phyloP scores from a whole-genome alignment of 2,329 filamentous ascomycete species.

The Aspergillus novoparasiticus region DNA sequence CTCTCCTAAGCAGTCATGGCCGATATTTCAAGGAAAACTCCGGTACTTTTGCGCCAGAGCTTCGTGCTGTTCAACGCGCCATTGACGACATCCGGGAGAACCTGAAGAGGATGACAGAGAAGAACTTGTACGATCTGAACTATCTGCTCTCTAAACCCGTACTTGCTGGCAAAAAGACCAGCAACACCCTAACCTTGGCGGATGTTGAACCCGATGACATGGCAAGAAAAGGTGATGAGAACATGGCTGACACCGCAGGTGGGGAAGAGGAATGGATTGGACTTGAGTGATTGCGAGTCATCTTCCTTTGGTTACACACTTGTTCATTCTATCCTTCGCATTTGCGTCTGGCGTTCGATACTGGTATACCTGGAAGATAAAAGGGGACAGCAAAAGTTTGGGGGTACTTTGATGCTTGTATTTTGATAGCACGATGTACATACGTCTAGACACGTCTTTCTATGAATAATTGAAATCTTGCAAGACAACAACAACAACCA shows the following conservation, averaged over 20 bases:
- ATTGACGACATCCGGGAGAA: constrained; percentile 80
- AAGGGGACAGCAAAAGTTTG: constrained; percentile 24
- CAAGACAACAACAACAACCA: neutral
- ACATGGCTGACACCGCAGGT: constrained; percentile 34
- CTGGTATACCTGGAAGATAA: constrained; percentile 29
- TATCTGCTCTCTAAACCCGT: constrained; percentile 67
- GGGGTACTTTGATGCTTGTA: constrained; percentile 11
- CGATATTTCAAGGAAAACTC: constrained; percentile 80
- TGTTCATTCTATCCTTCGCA: constrained; percentile 28
- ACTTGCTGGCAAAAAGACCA: constrained; percentile 32
- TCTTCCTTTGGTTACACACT: constrained; percentile 16
- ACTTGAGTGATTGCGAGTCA: constrained; percentile 45
- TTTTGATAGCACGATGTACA: constrained; percentile 3
- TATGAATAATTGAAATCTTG: constrained; percentile 5
- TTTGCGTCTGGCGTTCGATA: constrained; percentile 31
- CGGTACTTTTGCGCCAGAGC: constrained; percentile 77
- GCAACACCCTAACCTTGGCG: constrained; percentile 25
- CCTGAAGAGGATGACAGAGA: constrained; percentile 78
- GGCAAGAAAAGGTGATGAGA: constrained; percentile 25
- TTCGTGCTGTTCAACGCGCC: constrained; percentile 79
- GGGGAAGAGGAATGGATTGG: constrained; percentile 58
- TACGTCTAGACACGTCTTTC: constrained; percentile 1
- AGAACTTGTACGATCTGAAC: constrained; percentile 86
- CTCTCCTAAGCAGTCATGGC: constrained; percentile 77
- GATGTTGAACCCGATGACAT: constrained; percentile 31